These are phyloP conservation scores for Camelina hispida DNA, from an alignment of 345 rosid species.

Conservation along the genomic window DNA sequence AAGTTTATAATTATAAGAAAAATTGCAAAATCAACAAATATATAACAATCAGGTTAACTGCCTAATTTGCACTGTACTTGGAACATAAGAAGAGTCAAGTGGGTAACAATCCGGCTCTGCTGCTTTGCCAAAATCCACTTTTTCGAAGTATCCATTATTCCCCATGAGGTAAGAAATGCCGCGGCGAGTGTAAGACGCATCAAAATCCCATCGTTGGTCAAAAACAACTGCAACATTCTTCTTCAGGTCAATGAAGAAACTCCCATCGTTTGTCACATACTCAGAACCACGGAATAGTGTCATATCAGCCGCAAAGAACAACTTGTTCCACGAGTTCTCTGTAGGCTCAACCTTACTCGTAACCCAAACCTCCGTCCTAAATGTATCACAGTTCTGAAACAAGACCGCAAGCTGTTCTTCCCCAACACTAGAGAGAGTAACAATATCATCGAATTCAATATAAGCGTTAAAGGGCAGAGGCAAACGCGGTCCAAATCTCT, in stretches of 20 bases:
- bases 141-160: neutral
- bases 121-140: neutral
- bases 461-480: neutral
- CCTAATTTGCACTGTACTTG: neutral
- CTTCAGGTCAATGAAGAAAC: neutral
- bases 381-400: neutral
- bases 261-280: neutral
- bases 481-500: constrained; percentile 1
- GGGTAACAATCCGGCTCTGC: no score
- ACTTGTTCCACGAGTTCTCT: neutral
- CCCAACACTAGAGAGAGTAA: constrained; percentile 13
- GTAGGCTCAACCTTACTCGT: neutral
- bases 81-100: neutral
- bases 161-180: neutral
- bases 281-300: neutral
- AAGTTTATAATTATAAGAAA: neutral
- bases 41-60: neutral
- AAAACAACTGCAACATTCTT: neutral
- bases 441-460: neutral
- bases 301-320: neutral
- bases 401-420: neutral
- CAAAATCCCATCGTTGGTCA: neutral
- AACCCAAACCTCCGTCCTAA: neutral
- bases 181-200: neutral
- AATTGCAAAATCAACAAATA: neutral